phyloP scores from a whole-genome alignment of 2,329 filamentous ascomycete species.

The Epichloe sibirici region DNA sequence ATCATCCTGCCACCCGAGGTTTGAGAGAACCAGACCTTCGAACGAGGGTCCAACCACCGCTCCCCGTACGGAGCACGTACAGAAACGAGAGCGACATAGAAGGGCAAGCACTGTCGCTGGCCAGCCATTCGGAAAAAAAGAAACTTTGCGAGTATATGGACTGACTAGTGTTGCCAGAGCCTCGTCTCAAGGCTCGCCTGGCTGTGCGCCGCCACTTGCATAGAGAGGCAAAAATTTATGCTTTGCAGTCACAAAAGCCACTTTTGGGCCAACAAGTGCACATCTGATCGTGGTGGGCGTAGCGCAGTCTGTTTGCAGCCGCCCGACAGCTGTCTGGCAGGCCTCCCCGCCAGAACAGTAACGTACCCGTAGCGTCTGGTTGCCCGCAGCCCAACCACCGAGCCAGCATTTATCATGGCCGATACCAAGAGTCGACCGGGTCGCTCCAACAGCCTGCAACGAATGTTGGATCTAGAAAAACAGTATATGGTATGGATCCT shows the following conservation, averaged over 20 bases:
- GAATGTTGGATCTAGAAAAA: slow-evolving; percentile 48
- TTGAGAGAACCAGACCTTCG: not conserved
- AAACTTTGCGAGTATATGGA: not conserved
- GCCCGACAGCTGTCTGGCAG: not conserved
- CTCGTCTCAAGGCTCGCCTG: not conserved
- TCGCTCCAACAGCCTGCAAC: slow-evolving; percentile 39
- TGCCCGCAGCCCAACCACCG: not conserved
- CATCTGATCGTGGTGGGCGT: not conserved
- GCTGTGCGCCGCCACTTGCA: not conserved
- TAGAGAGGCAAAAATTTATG: not conserved
- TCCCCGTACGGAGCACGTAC: too few species aligned
- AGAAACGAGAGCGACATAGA: not conserved
- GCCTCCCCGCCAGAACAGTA: not conserved
- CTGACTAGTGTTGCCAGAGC: not conserved
- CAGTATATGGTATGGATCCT: slow-evolving; percentile 39
- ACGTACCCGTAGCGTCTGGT: not conserved
- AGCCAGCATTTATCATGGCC: slow-evolving; percentile 4
- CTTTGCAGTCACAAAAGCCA: not conserved
- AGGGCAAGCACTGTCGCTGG: not conserved
- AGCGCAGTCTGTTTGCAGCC: not conserved
- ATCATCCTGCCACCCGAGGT: not conserved
- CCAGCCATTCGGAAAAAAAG: not conserved
- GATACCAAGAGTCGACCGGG: slow-evolving; percentile 9
- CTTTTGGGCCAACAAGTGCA: too few species aligned
- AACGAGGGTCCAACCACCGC: not conserved